These are phyloP conservation scores for Paratinospora sagittata DNA, from an alignment of 164 flowering plant genomes.

Conservation along the genomic window DNA sequence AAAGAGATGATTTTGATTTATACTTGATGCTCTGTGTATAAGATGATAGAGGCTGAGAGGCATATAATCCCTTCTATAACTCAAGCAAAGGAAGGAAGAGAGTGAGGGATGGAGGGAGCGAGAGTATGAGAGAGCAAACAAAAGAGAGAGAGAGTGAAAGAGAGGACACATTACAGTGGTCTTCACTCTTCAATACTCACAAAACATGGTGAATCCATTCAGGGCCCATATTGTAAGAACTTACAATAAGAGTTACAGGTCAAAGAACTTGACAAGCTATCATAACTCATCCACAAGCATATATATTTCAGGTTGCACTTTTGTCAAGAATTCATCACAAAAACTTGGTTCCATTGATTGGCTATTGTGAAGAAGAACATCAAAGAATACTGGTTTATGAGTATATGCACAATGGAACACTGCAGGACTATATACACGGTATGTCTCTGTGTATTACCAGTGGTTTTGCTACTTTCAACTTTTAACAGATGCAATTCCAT, in stretches of 20 bases:
- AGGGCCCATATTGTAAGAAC: not conserved
- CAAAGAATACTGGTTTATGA: slow-evolving; percentile 81
- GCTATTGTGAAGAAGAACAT: slow-evolving; percentile 78
- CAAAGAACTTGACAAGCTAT: not conserved
- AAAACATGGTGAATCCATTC: not conserved
- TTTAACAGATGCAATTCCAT: not conserved
- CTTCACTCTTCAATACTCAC: not conserved
- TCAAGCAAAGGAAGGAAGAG: not conserved
- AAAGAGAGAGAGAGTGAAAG: too few relatives aligned
- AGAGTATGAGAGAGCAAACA: too few relatives aligned
- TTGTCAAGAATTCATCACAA: slow-evolving; percentile 95
- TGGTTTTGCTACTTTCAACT: not conserved
- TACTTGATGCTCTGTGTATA: not conserved
- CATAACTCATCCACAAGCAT: slow-evolving; percentile 4
- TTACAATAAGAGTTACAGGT: not conserved
- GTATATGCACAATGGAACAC: slow-evolving; percentile 95
- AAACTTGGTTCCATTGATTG: slow-evolving; percentile 86
- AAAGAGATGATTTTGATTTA: not conserved
- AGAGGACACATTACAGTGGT: too few relatives aligned
- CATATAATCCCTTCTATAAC: not conserved
- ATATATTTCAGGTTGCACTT: slow-evolving; percentile 70
- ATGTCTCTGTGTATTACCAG: slow-evolving; percentile 2
- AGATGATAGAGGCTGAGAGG: not conserved
- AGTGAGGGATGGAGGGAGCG: not conserved
- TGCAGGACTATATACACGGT: slow-evolving; percentile 84